These are phyloP conservation scores for Cokeromyces recurvatus DNA, from an alignment of 371 early-diverging fungal species.

Conservation along the genomic window DNA sequence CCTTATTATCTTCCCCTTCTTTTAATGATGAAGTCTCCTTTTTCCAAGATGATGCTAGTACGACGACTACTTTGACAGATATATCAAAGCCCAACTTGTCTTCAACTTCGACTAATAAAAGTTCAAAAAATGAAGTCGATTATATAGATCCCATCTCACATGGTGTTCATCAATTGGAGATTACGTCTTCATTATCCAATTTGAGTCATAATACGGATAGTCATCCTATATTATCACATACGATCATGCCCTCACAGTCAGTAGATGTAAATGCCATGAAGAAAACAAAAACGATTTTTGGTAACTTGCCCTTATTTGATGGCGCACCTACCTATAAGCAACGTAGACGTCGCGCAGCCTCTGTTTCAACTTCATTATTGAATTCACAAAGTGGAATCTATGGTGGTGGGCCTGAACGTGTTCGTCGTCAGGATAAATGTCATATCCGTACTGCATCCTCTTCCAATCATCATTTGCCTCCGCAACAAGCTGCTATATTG, in stretches of 20 bases:
- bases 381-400: conserved; percentile 2
- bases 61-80: neutral
- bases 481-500: too few species aligned
- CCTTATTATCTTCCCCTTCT: neutral
- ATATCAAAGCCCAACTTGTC: neutral
- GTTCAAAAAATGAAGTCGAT: neutral
- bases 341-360: conserved; percentile 60
- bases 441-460: conserved; percentile 21
- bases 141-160: conserved; percentile 21
- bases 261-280: conserved; percentile 35
- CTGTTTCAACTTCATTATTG: conserved; percentile 28
- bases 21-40: conserved; percentile 5
- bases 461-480: neutral
- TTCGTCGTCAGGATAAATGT: conserved; percentile 26
- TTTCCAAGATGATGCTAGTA: conserved; percentile 1
- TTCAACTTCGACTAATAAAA: neutral
- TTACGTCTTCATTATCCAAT: conserved; percentile 11
- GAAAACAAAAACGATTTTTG: conserved; percentile 47
- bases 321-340: conserved; percentile 72
- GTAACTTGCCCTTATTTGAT: conserved; percentile 61
- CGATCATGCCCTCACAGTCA: conserved; percentile 22
- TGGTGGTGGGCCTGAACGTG: conserved; percentile 26
- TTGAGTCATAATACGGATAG: neutral
- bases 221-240: neutral
- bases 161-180: conserved; percentile 30